Base-by-base conservation (phyloP, 192 early-diverging fungal species). In the Coemansia sp. region DNA sequence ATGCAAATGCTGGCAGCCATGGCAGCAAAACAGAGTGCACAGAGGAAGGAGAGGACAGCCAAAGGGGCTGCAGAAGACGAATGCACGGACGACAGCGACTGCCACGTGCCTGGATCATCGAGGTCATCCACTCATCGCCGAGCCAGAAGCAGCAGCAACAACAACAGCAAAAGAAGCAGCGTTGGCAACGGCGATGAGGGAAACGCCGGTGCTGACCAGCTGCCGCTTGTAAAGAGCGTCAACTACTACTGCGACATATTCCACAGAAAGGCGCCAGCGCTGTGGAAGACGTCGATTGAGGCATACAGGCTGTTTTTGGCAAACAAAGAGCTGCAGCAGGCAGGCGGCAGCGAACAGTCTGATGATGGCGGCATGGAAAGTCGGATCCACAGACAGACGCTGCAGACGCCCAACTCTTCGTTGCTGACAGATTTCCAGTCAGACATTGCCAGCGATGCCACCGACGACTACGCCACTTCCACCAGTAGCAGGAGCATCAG, bases 191-290 rank as follows among this genome's bases (percentile, higher is more conserved):
- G 42, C 23, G 58, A 56, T 38, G 63, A 19, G 23, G 49, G n/a
- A 2, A 53, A 67, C 63, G 26, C n/a, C 11, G 16, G 44, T 1
- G 47, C 67, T n/a, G 44, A 18, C 48, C 48, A 50, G 16, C 11
- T 18, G 48, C 48, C 48, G 1, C n/a, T 16, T 18, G 72, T 71
- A 12, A 81, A 81, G 67, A 81, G 78, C 64, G 78, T 81, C 54
- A 69, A 81, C 39, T 81, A 75, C 53, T 81, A 81, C 39, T 70
- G 70, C 61, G 78, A 81, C 18, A 81, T 81, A 10, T 81, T 81
- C 64, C 73, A 70, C n/a, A 32, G 62, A 15, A 56, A 56, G 57
- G 70, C 72, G 15, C 78, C 78, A 11, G 61, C 58, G 11, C 39
- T 75, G 18, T 81, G 79, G 79, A 19, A 15, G 13, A 53, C 62